phyloP scores from a whole-genome alignment of 2,329 filamentous ascomycete species.

The Fusarium ambrosium region DNA sequence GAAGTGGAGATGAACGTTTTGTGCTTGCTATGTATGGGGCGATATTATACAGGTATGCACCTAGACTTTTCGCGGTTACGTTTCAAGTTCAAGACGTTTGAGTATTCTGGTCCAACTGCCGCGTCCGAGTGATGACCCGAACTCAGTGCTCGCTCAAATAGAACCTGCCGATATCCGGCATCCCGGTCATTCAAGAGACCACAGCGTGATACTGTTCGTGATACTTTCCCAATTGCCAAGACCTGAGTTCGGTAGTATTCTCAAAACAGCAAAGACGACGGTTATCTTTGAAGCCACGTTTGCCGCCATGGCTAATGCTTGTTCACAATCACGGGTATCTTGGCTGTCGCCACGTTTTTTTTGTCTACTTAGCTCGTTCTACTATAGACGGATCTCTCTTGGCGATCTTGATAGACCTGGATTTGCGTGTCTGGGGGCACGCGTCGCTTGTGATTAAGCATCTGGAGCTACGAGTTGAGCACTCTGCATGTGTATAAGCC shows the following conservation, averaged over 20 bases:
- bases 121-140: background rate
- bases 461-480: constrained; percentile 32
- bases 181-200: background rate
- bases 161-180: background rate
- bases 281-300: constrained; percentile 6
- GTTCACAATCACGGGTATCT: background rate
- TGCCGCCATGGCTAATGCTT: constrained; percentile 10
- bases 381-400: background rate
- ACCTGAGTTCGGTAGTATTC: background rate
- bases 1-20: background rate
- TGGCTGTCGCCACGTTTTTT: constrained; percentile 8
- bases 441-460: constrained; percentile 1
- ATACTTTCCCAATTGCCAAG: background rate
- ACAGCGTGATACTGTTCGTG: background rate
- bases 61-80: background rate
- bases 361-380: background rate
- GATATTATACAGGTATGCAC: background rate
- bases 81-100: background rate
- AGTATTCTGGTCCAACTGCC: background rate
- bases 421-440: constrained; percentile 25
- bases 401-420: constrained; percentile 21
- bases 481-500: constrained; percentile 17
- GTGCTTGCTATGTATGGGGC: background rate
- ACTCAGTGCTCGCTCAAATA: background rate
- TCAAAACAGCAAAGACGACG: constrained; percentile 15